A percentile compares a stretch with the other conserved stretches of the same genome.
These are phyloP conservation scores for Litchi chinensis DNA, from an alignment of 345 rosid genomes.

Conservation along the genomic window DNA sequence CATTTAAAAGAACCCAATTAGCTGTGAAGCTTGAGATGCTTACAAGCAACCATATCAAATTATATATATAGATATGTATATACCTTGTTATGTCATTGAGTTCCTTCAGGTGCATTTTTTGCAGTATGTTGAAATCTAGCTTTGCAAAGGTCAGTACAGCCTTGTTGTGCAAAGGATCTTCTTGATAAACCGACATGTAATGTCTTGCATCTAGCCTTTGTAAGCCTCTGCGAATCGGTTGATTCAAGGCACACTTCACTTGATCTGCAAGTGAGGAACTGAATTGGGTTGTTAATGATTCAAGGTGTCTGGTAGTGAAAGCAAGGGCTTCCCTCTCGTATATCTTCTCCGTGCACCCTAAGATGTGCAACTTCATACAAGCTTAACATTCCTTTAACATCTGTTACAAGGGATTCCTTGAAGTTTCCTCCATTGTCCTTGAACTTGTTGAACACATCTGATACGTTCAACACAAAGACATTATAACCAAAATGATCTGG, in stretches of 20 bases:
- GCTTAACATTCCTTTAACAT: conserved; percentile 40
- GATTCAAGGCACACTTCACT: background rate
- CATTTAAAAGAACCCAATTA: no score
- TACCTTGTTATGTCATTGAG: conserved; percentile 25
- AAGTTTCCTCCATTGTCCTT: conserved; percentile 24
- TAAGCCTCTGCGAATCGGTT: conserved; percentile 23
- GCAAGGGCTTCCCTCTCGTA: conserved; percentile 40
- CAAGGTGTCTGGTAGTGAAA: conserved; percentile 33
- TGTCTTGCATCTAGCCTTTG: conserved; percentile 28
- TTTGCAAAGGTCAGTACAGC: conserved; percentile 27
- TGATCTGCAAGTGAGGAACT: conserved; percentile 9
- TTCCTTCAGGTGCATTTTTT: conserved; percentile 40
- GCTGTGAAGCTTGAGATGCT: no score
- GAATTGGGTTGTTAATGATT: background rate
- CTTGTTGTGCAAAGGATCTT: conserved; percentile 19
- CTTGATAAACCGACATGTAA: conserved; percentile 32
- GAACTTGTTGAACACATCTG: conserved; percentile 39
- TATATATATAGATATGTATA: background rate
- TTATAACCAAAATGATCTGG: background rate
- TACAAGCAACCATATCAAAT: no score
- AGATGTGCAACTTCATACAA: conserved; percentile 48
- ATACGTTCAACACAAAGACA: background rate
- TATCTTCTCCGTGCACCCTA: conserved; percentile 31
- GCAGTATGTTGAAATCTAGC: conserved; percentile 39
- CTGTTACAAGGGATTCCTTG: no score